Base-by-base conservation (phyloP, 2,329 filamentous ascomycete genomes). In the Pochonia chlamydosporia region DNA sequence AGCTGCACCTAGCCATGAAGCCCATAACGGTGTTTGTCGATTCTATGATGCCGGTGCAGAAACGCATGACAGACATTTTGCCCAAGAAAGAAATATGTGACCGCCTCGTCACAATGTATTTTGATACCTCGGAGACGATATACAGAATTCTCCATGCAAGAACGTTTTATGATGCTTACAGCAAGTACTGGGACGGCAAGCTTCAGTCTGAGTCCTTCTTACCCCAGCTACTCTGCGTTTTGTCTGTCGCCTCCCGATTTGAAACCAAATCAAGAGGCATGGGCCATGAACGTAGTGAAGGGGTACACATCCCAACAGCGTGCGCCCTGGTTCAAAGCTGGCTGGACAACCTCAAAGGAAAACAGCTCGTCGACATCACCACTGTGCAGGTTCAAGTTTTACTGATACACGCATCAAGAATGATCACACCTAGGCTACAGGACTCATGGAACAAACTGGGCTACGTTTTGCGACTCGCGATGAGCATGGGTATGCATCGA, bases 401-500 rank as follows among this genome's bases (percentile, higher is more conserved):
- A n/a, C 65, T 78, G 4, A 58, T 80, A 26, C 74, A 78, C 51
- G 74, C 76, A 2, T 69, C 72, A 52, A 65, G 75, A 46, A 73
- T 78, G 67, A 74, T 77, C 58, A 74, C 75, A 5, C 68, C 68
- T 20, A 69, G 70, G 7, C 67, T 73, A 28, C 72, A 78, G 44
- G 72, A 76, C 44, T 66, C 72, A 0, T 81, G 77, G 77, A 70
- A 71, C 13, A 73, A 78, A 47, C 62, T 80, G n/a, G 77, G 77
- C 5, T 69, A 71, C 44, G 71, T 80, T 36, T 70, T 79, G 5
- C 72, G 77, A 14, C 75, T 77, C 65, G 77, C 75, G 25, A 80
- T 80, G 76, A 75, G 72, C 3, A 79, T 81, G 75, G 77, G 76
- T 3, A 63, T 81, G 40, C 77, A 81, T 53, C 70, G 76, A 4